A percentile compares a stretch with the other conserved stretches of the same genome.
These are phyloP conservation scores for Diplogelasinospora grovesii DNA, from an alignment of 495 filamentous ascomycete species.

Conservation along the genomic window DNA sequence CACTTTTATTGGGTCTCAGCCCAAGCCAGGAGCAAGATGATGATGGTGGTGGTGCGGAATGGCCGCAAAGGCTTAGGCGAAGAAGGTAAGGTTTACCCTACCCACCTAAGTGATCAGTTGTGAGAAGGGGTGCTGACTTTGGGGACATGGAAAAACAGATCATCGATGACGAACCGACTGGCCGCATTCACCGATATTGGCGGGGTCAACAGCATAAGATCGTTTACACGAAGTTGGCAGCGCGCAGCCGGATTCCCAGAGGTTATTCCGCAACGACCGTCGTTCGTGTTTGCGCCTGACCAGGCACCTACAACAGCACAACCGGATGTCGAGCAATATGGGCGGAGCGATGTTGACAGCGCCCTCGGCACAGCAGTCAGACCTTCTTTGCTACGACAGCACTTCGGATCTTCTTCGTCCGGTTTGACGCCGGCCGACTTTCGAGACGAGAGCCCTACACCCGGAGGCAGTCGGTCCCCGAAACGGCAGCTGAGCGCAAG, in stretches of 20 bases:
- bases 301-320: slow-evolving; percentile 31
- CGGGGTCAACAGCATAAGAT: slow-evolving; percentile 88
- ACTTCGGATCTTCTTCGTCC: slow-evolving; percentile 26
- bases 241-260: slow-evolving; percentile 85
- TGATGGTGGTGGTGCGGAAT: slow-evolving; percentile 25
- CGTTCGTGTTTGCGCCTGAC: slow-evolving; percentile 55
- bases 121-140: background rate
- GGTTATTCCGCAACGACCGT: slow-evolving; percentile 66
- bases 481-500: no score
- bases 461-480: slow-evolving; percentile 15
- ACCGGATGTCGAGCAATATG: slow-evolving; percentile 27
- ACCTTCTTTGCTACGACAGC: slow-evolving; percentile 33
- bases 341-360: slow-evolving; percentile 28
- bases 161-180: slow-evolving; percentile 70
- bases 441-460: slow-evolving; percentile 16
- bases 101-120: background rate
- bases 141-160: slow-evolving; percentile 32
- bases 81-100: slow-evolving; percentile 24
- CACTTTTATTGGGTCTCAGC: slow-evolving; percentile 35
- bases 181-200: slow-evolving; percentile 67
- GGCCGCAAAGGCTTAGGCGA: slow-evolving; percentile 26
- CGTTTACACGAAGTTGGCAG: slow-evolving; percentile 91
- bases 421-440: slow-evolving; percentile 13
- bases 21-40: slow-evolving; percentile 12
- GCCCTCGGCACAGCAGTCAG: slow-evolving; percentile 26